Base-by-base conservation (phyloP, 2,329 filamentous ascomycete species). In the Xylaria arbuscula region DNA sequence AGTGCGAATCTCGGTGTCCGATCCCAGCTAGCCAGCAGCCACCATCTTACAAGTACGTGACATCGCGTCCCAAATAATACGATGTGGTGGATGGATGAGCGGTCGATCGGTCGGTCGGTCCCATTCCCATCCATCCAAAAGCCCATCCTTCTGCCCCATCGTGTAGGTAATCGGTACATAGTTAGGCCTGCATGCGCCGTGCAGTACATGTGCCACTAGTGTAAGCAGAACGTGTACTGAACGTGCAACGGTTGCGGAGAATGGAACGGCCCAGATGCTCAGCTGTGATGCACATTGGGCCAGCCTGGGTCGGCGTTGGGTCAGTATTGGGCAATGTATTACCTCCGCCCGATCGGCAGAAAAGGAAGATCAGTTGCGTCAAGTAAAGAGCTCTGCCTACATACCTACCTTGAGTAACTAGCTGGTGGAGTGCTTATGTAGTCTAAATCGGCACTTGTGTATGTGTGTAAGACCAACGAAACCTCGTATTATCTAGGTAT, bases 51-150 rank as follows among this genome's bases (percentile, higher is more conserved):
- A 28, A 28, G 28, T 48, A 60, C 32, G 64, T 64, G 61, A 70
- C 67, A 64, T 67, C 61, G 67, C 42, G 42, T 19, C 24, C 34
- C 57, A 36, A 48, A 63, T 63, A 67, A 56, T 59, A 67, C 48
- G 40, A 69, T 28, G 28, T 3, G 5, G 5, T 28, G 28, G 28
- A 28, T 28, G 5, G 28, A 28, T 59, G 22, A 24, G 40, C 40
- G 40, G 40, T 11, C 40, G 15, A 17, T 15, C 56, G 58, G 54
- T 51, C 51, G 55, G 64, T 69, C n/a, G n/a, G n/a, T n/a, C n/a
- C n/a, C n/a, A n/a, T n/a, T n/a, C 59, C 47, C 67, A 63, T 66
- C 53, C 63, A n/a, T n/a, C 67, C 55, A 28, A 28, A 28, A 28
- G 28, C 28, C 28, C 28, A 28, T 28, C 28, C 28, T 28, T 28